phyloP scores from a whole-genome alignment of 2,329 filamentous ascomycete genomes.

The Juglanconis oblonga region DNA sequence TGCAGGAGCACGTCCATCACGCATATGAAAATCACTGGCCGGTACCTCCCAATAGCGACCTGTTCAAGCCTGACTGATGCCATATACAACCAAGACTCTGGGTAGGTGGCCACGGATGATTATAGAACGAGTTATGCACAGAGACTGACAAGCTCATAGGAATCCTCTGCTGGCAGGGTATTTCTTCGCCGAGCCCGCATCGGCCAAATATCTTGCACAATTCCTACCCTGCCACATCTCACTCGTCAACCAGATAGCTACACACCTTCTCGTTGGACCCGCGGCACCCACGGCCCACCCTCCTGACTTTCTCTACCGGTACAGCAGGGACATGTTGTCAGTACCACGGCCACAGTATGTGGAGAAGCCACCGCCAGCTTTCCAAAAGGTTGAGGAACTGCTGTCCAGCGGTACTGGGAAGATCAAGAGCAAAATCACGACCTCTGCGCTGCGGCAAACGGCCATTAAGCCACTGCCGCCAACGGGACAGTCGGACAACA shows the following conservation, averaged over 20 bases:
- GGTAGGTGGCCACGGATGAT: conserved; percentile 16
- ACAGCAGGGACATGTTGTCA: conserved; percentile 42
- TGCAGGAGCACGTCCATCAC: conserved; percentile 23
- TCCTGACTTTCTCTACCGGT: conserved; percentile 32
- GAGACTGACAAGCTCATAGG: not conserved
- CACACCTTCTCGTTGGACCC: conserved; percentile 46
- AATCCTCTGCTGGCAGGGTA: conserved; percentile 23
- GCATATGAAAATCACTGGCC: conserved; percentile 25
- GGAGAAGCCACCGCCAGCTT: conserved; percentile 18
- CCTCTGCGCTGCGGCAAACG: conserved; percentile 17
- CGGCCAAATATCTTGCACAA: conserved; percentile 58
- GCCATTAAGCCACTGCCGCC: conserved; percentile 29
- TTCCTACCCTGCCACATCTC: conserved; percentile 49
- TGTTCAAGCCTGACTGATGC: conserved; percentile 28
- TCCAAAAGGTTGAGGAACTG: conserved; percentile 20
- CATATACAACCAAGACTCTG: conserved; percentile 24
- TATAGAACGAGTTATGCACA: not conserved
- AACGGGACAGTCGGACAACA: conserved; percentile 29
- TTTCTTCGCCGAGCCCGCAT: conserved; percentile 23
- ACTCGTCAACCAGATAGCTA: conserved; percentile 57
- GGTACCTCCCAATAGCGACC: conserved; percentile 25
- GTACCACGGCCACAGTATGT: conserved; percentile 41
- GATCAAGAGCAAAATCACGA: conserved; percentile 17
- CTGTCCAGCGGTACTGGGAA: conserved; percentile 18
- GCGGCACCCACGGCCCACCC: conserved; percentile 30